A percentile compares a stretch with the other conserved stretches of the same genome.
These are phyloP conservation scores for Persicaria maculosa DNA, from an alignment of 148 eudicot species.

Conservation along the genomic window DNA sequence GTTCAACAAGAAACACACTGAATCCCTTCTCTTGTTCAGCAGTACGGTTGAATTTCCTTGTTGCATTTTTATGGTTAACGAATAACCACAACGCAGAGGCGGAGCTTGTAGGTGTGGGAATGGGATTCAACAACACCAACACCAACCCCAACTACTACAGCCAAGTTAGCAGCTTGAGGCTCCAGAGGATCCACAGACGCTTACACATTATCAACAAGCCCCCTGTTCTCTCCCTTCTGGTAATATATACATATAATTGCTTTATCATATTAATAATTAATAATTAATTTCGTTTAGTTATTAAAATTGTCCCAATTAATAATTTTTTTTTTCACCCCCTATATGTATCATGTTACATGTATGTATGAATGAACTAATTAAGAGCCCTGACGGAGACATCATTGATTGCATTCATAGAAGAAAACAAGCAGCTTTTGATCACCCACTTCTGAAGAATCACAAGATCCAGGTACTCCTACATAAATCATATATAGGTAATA, in stretches of 20 bases:
- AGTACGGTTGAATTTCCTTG: not conserved
- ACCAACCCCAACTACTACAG: conserved; percentile 53
- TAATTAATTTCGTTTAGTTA: not conserved
- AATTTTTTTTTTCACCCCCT: not conserved
- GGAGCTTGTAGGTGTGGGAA: not conserved
- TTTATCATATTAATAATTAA: too few relatives aligned
- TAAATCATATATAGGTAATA: not conserved
- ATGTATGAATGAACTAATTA: not conserved
- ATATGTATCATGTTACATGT: too few relatives aligned
- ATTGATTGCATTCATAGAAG: conserved; percentile 84
- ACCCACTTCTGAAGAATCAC: conserved; percentile 96
- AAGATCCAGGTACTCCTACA: conserved; percentile 69
- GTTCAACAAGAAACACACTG: not conserved
- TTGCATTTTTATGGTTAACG: not conserved
- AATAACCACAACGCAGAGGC: not conserved
- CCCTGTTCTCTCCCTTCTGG: conserved; percentile 68
- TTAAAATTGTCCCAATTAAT: not conserved
- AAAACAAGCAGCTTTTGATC: conserved; percentile 94
- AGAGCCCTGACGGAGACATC: conserved; percentile 99
- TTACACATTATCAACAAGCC: conserved; percentile 68
- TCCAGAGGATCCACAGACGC: conserved; percentile 70
- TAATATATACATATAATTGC: conserved; percentile 9
- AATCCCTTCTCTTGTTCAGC: not conserved
- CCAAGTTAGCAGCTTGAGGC: conserved; percentile 71
- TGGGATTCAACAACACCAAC: conserved; percentile 55